phyloP scores from a whole-genome alignment of 1,284 basidiomycete species.

The Calocybe gambosa region DNA sequence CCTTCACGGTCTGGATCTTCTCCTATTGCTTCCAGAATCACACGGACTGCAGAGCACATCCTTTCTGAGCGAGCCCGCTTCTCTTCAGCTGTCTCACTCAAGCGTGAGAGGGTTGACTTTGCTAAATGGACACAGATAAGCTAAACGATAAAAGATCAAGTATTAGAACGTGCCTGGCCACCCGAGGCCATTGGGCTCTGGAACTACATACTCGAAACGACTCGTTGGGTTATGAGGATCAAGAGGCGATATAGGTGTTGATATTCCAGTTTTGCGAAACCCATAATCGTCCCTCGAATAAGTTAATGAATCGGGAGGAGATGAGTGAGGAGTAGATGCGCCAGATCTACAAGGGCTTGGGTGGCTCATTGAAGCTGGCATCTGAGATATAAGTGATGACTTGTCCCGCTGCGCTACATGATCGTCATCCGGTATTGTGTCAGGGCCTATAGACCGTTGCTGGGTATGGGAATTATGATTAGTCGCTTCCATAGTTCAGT shows the following conservation, averaged over 20 bases:
- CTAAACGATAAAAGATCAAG: background rate
- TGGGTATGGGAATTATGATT: constrained; percentile 23
- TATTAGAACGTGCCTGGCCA: constrained; percentile 74
- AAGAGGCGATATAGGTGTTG: constrained; percentile 48
- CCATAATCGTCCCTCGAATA: constrained; percentile 71
- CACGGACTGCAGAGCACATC: constrained; percentile 82
- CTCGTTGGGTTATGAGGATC: constrained; percentile 22
- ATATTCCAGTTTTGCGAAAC: constrained; percentile 65
- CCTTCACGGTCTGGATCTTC: constrained; percentile 97
- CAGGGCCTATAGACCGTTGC: constrained; percentile 12
- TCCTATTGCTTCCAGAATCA: constrained; percentile 94
- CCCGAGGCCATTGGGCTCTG: constrained; percentile 84
- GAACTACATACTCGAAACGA: constrained; percentile 42
- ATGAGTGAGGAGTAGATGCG: background rate
- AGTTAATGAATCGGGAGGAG: constrained; percentile 11
- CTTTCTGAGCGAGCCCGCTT: constrained; percentile 68
- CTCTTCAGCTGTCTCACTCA: constrained; percentile 76
- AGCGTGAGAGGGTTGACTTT: constrained; percentile 82
- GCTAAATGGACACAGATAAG: constrained; percentile 40
- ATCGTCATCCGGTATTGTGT: background rate
- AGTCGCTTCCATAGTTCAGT: constrained; percentile 10
- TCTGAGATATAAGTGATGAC: constrained; percentile 18
- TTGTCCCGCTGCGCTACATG: constrained; percentile 4
- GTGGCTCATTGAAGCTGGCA: constrained; percentile 15
- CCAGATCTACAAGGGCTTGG: background rate